Base-by-base conservation (phyloP, 202 grass and related monocot genomes). In the Sporobolus alterniflorus region DNA sequence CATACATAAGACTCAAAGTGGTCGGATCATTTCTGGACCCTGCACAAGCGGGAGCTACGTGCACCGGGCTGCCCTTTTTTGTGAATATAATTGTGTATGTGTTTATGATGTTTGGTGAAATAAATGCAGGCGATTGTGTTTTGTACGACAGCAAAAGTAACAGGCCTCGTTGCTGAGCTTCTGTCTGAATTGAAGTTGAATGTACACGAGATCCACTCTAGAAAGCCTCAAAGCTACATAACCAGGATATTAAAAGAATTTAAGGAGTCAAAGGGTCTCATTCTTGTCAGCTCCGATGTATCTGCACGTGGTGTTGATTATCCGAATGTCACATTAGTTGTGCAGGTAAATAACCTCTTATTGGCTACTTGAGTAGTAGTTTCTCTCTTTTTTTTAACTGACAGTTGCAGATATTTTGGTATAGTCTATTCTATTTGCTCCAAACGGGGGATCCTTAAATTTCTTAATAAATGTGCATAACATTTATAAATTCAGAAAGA, bases 211-310 rank as follows among this genome's bases (percentile, higher is more conserved):
- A 98, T 98, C 9, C 96, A 98, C 63, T 98, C 96, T 33, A 93
- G 96, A 92, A 98, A 98, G 71, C 84, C 96, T 39, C 96, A 95
- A 84, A 90, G 66, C 79, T 98, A 98, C 78, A 90, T 92, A 93
- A 98, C 91, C 60, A 98, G 92, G 84, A 92, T 98, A 84, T 95
- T 92, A n/a, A 98, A 98, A 89, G 96, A 98, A 88, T 98, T 98
- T 74, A 95, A 89, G 89, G 96, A 98, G 77, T 95, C 96, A 36
- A 98, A 98, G 75, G 92, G 96, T 75, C 84, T 98, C 74, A 95
- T 98, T 88, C 96, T 98, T 75, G 96, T 98, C 64, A 98, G 96
- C 69, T 98, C 96, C 81, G 96, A 98, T 67, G 96, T 98, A 55
- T 98, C 92, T 61, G 92, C 92, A 29, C 68, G 96, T 74, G 96